A percentile compares a stretch with the other conserved stretches of the same genome.
Evolutionary conservation across 768 basidiomycete genomes (phyloP).

Genomic region (Suillus paluster): DNA sequence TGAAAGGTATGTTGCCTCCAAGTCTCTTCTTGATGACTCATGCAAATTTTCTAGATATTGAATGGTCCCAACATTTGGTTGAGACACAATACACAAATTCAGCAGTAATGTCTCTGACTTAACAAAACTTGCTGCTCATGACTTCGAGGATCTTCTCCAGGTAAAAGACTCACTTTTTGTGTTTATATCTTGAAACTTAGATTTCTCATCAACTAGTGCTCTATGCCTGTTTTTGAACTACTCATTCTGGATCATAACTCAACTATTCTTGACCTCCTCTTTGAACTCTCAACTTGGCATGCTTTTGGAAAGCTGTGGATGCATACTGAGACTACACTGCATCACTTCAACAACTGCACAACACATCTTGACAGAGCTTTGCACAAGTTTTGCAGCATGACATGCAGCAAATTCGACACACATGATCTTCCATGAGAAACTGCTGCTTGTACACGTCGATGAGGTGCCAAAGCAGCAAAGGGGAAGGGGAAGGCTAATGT

Average conservation of each 20-base stretch:
- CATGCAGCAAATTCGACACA: constrained; percentile 26
- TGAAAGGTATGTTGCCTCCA: too few species aligned
- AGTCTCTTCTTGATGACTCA: too few species aligned
- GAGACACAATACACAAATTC: constrained; percentile 33
- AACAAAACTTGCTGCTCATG: constrained; percentile 38
- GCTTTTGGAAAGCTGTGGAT: constrained; percentile 20
- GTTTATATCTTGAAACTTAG: too few species aligned
- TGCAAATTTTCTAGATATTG: constrained; percentile 26
- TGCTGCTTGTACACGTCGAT: constrained; percentile 2
- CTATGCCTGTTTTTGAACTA: constrained; percentile 16
- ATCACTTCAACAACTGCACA: constrained; percentile 13
- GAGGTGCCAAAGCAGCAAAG: neutral
- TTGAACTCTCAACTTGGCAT: constrained; percentile 24
- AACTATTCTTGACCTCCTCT: constrained; percentile 18
- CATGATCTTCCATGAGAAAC: constrained; percentile 18
- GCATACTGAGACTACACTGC: constrained; percentile 19
- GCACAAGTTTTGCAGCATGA: constrained; percentile 25
- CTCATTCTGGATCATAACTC: constrained; percentile 19
- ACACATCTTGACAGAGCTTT: constrained; percentile 17
- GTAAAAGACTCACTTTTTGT: neutral
- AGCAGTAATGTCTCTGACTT: constrained; percentile 36
- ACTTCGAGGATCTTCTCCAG: constrained; percentile 43
- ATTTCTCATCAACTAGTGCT: constrained; percentile 12
- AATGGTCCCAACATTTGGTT: constrained; percentile 36
- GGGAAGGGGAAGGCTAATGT: neutral